Conservation (phyloP, 371 early-diverging fungal species). For the Mucor velutinosus region DNA sequence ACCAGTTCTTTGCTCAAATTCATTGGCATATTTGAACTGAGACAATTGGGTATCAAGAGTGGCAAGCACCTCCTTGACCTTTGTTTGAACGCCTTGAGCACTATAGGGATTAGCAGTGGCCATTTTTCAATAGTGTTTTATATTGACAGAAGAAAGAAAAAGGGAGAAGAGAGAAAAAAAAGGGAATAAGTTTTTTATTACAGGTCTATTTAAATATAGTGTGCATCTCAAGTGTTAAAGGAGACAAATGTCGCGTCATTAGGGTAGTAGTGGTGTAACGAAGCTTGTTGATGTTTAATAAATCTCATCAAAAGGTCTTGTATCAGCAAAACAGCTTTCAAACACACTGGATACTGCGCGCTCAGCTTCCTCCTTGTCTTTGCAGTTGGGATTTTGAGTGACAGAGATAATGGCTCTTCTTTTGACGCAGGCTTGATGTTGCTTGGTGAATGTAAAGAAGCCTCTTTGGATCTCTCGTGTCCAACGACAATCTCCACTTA, state of each 20-base stretch:
- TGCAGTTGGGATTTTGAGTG: slow-evolving; percentile 73
- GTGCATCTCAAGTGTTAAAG: neutral
- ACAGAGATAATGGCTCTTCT: slow-evolving; percentile 87
- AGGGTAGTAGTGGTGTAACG: slow-evolving; percentile 1
- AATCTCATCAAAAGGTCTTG: slow-evolving; percentile 94
- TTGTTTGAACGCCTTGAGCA: slow-evolving; percentile 15
- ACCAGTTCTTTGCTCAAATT: slow-evolving; percentile 69
- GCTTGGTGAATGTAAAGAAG: slow-evolving; percentile 78
- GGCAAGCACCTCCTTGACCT: slow-evolving; percentile 15
- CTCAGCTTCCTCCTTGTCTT: slow-evolving; percentile 78
- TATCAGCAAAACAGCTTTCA: slow-evolving; percentile 90
- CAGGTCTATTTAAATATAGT: slow-evolving; percentile 3
- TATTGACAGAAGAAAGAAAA: neutral
- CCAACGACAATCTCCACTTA: slow-evolving; percentile 93
- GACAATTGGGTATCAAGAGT: slow-evolving; percentile 66
- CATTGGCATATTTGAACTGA: slow-evolving; percentile 61
- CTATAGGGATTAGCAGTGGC: slow-evolving; percentile 20
- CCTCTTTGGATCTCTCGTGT: slow-evolving; percentile 84
- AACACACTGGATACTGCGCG: slow-evolving; percentile 88
- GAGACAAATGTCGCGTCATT: slow-evolving; percentile 17
- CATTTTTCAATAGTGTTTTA: slow-evolving; percentile 2
- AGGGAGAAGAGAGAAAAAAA: neutral
- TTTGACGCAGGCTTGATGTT: slow-evolving; percentile 92
- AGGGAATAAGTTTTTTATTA: neutral
- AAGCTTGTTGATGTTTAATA: slow-evolving; percentile 48